Evolutionary conservation across 1,284 basidiomycete species (phyloP), one percentile per base, ranked within the genome.

Genomic region (Xanthoconium separans): DNA sequence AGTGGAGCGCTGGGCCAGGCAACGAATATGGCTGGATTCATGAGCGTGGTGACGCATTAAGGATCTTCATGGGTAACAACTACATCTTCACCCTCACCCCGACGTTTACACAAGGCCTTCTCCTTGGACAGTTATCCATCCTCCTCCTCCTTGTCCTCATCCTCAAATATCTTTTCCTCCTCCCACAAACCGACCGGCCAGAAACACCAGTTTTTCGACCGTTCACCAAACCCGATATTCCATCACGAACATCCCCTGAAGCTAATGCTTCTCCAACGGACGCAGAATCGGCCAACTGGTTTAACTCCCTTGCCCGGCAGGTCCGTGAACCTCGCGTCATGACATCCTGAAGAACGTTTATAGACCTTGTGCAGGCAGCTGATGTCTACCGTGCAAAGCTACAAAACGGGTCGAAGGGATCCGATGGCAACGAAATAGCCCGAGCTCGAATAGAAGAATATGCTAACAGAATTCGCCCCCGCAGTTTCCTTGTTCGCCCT

Each of bases 41-140:
- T 57, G 45, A 33, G 15, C 30, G 57, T 18, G 45, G n/a, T 16
- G 7, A 37, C 36, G 36, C 18, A 15, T 3, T 37, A 6, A n/a
- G n/a, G 18, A 11, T 44, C 55, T 42, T 58, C 44, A 87, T 87
- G 85, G 76, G 76, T 55, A 75, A 70, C 63, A 83, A 80, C 65
- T 84, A 85, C 69, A 66, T 90, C 48, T 82, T 90, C 62, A 84
- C 85, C 20, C 74, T 91, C 46, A 83, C 88, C 61, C 90, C 87
- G 1, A 92, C 89, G 2, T 93, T 93, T 70, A 91, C 90, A 0
- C 90, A 92, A 67, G 90, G 90, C 36, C 79, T 93, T 43, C 75
- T 93, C 30, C 71, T 92, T 30, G 90, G 90, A 55, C 90, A 93
- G 65, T 73, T 90, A 33, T 91, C 89, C 34, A 84, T 93, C 58